Evolutionary conservation across 768 basidiomycete genomes (phyloP), one percentile per base, ranked within the genome.

Genomic region (Trichaptum fuscoviolaceum): DNA sequence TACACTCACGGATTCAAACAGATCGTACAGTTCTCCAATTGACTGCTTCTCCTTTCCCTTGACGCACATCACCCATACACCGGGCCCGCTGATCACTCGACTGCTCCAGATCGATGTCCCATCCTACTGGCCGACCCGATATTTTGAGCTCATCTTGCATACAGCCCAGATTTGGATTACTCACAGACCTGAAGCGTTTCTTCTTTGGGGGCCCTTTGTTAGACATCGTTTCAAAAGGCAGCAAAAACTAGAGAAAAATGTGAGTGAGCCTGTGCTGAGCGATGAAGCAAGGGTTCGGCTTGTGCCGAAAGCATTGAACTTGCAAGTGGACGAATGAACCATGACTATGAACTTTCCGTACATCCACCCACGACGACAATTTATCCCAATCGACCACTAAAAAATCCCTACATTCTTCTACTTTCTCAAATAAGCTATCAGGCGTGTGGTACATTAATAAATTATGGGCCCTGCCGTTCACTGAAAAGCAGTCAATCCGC

Each of bases 1-100:
- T 57, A n/a, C 63, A 76, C 87, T 71, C 69, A 93, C 93, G 63
- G 83, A 83, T 67, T 93, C 90, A 65, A 95, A 92, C 10, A 95
- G 71, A 71, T 93, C 91, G 68, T 88, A 89, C 36, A 92, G 75
- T 73, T 95, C 93, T 42, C 88, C 86, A 4, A 92, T 84, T 0
- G 90, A 83, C 71, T 88, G 88, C 69, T 84, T 89, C 74, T 95
- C 93, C 70, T 89, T 94, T 23, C 93, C 93, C 74, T 89, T 92
- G 34, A 92, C 84, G 70, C 91, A 94, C 71, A 88, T 92, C 10
- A 86, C 90, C 92, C 93, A 95, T 23, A 95, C 78, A 20, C 93
- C 92, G 23, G 93, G 93, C 9, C 93, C 93, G 67, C 91, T 89
- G 66, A 93, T 83, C 26, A 79, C 75, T 58, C 84, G 78, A 74